Evolutionary conservation across 768 basidiomycete species (phyloP).

Genomic region (Amanita phalloides): DNA sequence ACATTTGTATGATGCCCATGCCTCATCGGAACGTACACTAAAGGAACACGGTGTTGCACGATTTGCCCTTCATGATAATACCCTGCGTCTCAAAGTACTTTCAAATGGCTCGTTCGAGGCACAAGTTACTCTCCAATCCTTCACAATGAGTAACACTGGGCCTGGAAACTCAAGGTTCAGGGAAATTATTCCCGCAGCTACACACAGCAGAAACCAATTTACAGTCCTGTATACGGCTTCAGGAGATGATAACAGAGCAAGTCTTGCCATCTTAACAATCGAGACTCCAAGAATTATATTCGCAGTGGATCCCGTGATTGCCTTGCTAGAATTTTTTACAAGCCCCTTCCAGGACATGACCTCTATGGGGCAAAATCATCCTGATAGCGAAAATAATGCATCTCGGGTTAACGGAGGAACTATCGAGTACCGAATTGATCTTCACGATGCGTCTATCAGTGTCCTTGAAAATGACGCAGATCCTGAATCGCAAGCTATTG

Average conservation of each 20-base stretch:
- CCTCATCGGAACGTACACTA: constrained; percentile 43
- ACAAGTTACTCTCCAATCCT: constrained; percentile 80
- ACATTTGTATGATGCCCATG: constrained; percentile 72
- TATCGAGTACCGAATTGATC: constrained; percentile 69
- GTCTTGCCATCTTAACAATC: constrained; percentile 76
- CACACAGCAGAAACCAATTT: constrained; percentile 83
- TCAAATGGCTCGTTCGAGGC: constrained; percentile 80
- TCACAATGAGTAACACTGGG: constrained; percentile 84
- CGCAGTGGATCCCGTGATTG: constrained; percentile 83
- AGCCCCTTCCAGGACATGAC: constrained; percentile 29
- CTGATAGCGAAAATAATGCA: neutral
- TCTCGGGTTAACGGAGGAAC: neutral
- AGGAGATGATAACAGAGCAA: constrained; percentile 40
- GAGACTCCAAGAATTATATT: constrained; percentile 93
- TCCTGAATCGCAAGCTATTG: constrained; percentile 75
- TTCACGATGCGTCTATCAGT: constrained; percentile 83
- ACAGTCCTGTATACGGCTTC: constrained; percentile 85
- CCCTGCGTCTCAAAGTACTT: constrained; percentile 69
- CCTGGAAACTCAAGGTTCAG: constrained; percentile 78
- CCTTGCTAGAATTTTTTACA: constrained; percentile 77
- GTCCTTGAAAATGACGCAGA: constrained; percentile 81
- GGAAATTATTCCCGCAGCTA: constrained; percentile 89
- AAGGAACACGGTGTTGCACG: constrained; percentile 75
- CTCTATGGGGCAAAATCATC: neutral
- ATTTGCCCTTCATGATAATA: constrained; percentile 75